These are phyloP conservation scores for Nakaseomyces kungkrabaensis DNA, from an alignment of 1,139 yeast species.

Conservation along the genomic window DNA sequence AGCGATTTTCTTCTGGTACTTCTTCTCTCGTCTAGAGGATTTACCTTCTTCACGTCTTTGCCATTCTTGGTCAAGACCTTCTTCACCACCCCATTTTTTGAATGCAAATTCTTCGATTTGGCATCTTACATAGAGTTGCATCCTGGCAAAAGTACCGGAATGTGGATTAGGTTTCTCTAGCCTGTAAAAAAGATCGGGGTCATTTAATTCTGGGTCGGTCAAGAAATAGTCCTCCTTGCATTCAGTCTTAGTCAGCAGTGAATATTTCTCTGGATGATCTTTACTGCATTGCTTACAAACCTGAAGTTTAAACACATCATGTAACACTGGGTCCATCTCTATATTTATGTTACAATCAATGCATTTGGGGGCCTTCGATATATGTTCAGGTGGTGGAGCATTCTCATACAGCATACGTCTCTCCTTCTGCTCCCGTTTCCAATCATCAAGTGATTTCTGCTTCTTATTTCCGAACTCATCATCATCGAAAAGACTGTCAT, in stretches of 20 bases:
- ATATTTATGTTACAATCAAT: constrained; percentile 63
- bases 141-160: constrained; percentile 73
- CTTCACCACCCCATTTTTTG: constrained; percentile 91
- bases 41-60: constrained; percentile 67
- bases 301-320: constrained; percentile 54
- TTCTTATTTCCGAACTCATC: constrained; percentile 16
- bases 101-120: constrained; percentile 90
- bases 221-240: constrained; percentile 84
- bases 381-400: constrained; percentile 61
- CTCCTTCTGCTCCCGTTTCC: constrained; percentile 56
- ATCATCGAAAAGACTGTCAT: constrained; percentile 18
- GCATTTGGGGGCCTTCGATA: constrained; percentile 66
- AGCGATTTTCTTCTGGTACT: constrained; percentile 60
- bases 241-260: constrained; percentile 88
- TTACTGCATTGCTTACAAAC: constrained; percentile 76
- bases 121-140: constrained; percentile 82
- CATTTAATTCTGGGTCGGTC: constrained; percentile 87
- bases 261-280: constrained; percentile 73
- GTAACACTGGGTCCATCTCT: constrained; percentile 69
- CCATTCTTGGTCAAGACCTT: constrained; percentile 87
- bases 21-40: constrained; percentile 64
- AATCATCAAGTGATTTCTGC: constrained; percentile 55
- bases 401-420: constrained; percentile 35
- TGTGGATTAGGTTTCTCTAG: constrained; percentile 93
- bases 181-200: constrained; percentile 55